Percentiles rank a stretch among this genome's conserved stretches.
These are phyloP conservation scores for Macrolepiota fuliginosa DNA, from an alignment of 768 basidiomycete species.

Conservation along the genomic window DNA sequence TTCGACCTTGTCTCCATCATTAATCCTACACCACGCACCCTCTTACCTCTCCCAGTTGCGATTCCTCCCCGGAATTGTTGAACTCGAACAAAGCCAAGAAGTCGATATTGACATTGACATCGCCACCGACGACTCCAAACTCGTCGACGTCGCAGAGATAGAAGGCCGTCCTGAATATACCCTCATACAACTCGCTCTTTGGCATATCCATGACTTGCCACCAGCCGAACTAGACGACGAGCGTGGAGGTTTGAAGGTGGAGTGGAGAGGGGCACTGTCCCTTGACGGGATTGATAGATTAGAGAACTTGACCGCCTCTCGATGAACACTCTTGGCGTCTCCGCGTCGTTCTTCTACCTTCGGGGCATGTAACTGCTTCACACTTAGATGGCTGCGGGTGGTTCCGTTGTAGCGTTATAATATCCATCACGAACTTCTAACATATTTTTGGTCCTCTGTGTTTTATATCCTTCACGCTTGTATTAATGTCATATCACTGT, in stretches of 20 bases:
- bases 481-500: too few relatives aligned
- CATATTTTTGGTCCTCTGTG: too few relatives aligned
- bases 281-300: slow-evolving; percentile 1
- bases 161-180: background rate
- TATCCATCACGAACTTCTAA: too few relatives aligned
- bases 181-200: slow-evolving; percentile 4
- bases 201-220: slow-evolving; percentile 7
- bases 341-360: background rate
- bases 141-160: background rate
- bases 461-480: too few relatives aligned
- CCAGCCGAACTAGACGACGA: background rate
- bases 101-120: background rate
- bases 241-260: background rate
- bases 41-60: slow-evolving; percentile 2
- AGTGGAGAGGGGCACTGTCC: slow-evolving; percentile 8
- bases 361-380: too few relatives aligned
- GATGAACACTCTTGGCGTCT: background rate
- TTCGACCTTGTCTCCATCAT: background rate
- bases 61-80: slow-evolving; percentile 2
- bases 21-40: background rate
- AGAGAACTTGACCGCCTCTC: background rate
- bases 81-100: slow-evolving; percentile 2
- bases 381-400: too few relatives aligned
- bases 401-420: too few relatives aligned
- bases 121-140: background rate